Evolutionary conservation across 2,329 filamentous ascomycete genomes (phyloP).

Genomic region (Lithohypha guttulata): DNA sequence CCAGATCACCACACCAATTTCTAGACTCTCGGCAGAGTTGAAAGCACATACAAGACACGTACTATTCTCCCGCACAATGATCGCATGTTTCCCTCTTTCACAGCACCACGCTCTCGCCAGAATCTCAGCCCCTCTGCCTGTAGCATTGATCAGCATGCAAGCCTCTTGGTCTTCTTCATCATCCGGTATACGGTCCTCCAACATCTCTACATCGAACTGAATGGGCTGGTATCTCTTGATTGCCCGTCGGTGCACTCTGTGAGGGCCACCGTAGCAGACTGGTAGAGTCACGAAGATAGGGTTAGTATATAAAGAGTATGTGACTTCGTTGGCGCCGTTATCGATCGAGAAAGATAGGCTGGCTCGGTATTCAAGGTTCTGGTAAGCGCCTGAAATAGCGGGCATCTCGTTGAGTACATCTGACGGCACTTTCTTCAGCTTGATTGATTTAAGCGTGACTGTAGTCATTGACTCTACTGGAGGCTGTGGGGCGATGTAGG

Average conservation of each 20-base stretch:
- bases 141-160: constrained; percentile 19
- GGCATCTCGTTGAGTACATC: constrained; percentile 6
- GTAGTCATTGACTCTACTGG: neutral
- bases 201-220: neutral
- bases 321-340: neutral
- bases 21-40: constrained; percentile 3
- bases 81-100: constrained; percentile 29
- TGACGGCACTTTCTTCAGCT: constrained; percentile 5
- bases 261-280: constrained; percentile 3
- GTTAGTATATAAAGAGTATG: constrained; percentile 14
- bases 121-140: constrained; percentile 25
- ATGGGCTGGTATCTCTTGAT: neutral
- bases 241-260: constrained; percentile 9
- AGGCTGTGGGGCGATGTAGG: neutral
- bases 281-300: constrained; percentile 17
- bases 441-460: neutral
- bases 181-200: neutral
- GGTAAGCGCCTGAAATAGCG: no score
- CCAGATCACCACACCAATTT: neutral
- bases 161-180: constrained; percentile 8
- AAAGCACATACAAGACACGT: constrained; percentile 33
- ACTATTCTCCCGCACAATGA: constrained; percentile 29
- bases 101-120: constrained; percentile 34
- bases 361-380: constrained; percentile 15
- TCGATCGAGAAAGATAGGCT: constrained; percentile 12